Percentiles rank a stretch among this genome's conserved stretches.
phyloP scores from a whole-genome alignment of 2,329 filamentous ascomycete species.

The Lomentospora prolificans region DNA sequence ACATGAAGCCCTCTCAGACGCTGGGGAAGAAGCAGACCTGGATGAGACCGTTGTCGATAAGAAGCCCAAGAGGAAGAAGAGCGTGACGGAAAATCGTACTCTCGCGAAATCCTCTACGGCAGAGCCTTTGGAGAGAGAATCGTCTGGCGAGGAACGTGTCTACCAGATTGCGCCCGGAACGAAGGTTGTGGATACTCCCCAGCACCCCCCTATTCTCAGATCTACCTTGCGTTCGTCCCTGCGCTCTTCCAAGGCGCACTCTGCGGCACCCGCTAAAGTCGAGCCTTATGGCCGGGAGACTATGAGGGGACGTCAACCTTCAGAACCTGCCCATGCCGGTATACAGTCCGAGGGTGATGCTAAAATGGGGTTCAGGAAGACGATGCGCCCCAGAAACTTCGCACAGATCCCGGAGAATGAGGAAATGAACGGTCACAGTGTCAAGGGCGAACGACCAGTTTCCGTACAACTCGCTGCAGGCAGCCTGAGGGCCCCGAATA shows the following conservation, averaged over 20 bases:
- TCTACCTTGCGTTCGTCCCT: background rate
- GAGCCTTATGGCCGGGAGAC: background rate
- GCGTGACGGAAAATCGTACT: constrained; percentile 24
- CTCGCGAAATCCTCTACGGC: no score
- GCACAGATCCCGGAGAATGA: background rate
- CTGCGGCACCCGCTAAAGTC: background rate
- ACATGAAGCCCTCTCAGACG: constrained; percentile 44
- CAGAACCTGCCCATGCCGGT: background rate
- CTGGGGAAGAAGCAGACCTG: constrained; percentile 35
- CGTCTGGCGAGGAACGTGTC: constrained; percentile 16
- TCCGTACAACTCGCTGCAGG: background rate
- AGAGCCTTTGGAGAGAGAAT: no score
- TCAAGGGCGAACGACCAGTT: background rate
- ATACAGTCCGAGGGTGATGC: background rate
- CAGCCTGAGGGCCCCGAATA: background rate
- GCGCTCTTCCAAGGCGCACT: background rate
- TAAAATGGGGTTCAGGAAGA: constrained; percentile 18
- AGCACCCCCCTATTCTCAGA: background rate
- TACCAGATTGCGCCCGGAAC: constrained; percentile 31
- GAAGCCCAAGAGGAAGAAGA: constrained; percentile 24
- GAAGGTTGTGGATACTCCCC: constrained; percentile 16
- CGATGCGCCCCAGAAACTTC: constrained; percentile 7
- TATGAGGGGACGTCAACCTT: background rate
- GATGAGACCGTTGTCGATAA: constrained; percentile 23
- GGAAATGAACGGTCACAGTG: background rate